Evolutionary conservation across 129 eudicot species (phyloP).

Genomic region (Escallonia rubra): DNA sequence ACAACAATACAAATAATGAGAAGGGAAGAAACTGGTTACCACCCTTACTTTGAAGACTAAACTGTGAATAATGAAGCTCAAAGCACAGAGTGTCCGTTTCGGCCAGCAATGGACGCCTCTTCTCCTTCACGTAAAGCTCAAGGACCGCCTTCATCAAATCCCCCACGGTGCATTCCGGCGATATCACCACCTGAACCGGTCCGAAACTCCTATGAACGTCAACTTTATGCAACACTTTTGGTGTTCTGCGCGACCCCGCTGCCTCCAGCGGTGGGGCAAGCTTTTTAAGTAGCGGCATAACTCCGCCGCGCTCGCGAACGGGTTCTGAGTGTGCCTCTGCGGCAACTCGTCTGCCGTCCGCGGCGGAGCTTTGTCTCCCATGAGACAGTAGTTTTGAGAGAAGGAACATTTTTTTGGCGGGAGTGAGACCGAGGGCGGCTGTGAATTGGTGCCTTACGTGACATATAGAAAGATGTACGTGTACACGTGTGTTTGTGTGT

Average conservation of each 20-base stretch:
- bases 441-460: too few species aligned
- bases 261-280: too few species aligned
- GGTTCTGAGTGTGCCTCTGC: neutral
- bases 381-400: too few species aligned
- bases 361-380: neutral
- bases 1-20: too few species aligned
- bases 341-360: neutral
- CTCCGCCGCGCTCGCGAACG: neutral
- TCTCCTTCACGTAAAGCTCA: slow-evolving; percentile 30
- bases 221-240: slow-evolving; percentile 36
- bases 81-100: slow-evolving; percentile 16
- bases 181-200: slow-evolving; percentile 34
- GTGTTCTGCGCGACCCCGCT: neutral
- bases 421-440: too few species aligned
- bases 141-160: slow-evolving; percentile 40
- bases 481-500: too few species aligned
- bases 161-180: slow-evolving; percentile 29
- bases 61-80: slow-evolving; percentile 48
- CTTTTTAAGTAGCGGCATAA: neutral
- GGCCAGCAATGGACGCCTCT: slow-evolving; percentile 38
- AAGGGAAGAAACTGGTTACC: too few species aligned
- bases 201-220: slow-evolving; percentile 34
- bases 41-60: slow-evolving; percentile 33
- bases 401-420: too few species aligned
- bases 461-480: too few species aligned